A percentile compares a stretch with the other conserved stretches of the same genome.
Conservation (phyloP, 2,329 filamentous ascomycete genomes). For the Colletotrichum costaricense region DNA sequence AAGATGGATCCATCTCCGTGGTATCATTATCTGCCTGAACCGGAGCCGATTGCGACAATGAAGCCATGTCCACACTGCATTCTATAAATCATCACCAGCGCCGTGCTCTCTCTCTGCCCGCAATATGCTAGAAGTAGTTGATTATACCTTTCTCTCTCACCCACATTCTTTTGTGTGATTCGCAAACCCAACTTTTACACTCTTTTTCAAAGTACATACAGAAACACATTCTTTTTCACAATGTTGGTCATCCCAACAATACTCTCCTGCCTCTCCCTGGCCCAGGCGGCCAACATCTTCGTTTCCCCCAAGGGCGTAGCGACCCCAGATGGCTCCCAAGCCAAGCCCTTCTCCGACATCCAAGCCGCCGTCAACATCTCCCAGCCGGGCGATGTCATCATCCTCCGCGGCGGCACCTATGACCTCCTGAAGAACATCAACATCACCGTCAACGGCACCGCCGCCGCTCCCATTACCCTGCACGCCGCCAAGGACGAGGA, state of each 20-base stretch:
- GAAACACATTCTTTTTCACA: not conserved
- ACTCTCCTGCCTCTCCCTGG: slow-evolving; percentile 24
- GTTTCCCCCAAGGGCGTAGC: slow-evolving; percentile 56
- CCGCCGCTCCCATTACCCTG: slow-evolving; percentile 53
- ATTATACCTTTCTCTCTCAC: not conserved
- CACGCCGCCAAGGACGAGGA: slow-evolving; percentile 54
- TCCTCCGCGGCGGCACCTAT: slow-evolving; percentile 51
- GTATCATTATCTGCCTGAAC: not conserved
- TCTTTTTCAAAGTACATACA: slow-evolving; percentile 7
- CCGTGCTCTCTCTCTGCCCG: not conserved
- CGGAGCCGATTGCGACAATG: not conserved
- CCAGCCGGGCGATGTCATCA: slow-evolving; percentile 53
- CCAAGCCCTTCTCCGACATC: slow-evolving; percentile 56
- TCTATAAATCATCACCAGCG: slow-evolving; percentile 4
- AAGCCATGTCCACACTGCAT: not conserved
- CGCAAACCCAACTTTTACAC: slow-evolving; percentile 11
- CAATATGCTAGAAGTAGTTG: not conserved
- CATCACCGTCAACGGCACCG: slow-evolving; percentile 55
- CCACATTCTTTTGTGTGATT: not conserved
- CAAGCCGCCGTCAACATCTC: slow-evolving; percentile 58
- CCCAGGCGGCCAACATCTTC: slow-evolving; percentile 51
- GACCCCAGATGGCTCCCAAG: slow-evolving; percentile 49
- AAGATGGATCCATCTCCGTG: not conserved
- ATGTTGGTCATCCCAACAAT: slow-evolving; percentile 18
- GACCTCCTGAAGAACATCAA: slow-evolving; percentile 58